A percentile compares a stretch with the other conserved stretches of the same genome.
phyloP scores from a whole-genome alignment of 306 rosid species.

The Fragaria nilgerrensis region DNA sequence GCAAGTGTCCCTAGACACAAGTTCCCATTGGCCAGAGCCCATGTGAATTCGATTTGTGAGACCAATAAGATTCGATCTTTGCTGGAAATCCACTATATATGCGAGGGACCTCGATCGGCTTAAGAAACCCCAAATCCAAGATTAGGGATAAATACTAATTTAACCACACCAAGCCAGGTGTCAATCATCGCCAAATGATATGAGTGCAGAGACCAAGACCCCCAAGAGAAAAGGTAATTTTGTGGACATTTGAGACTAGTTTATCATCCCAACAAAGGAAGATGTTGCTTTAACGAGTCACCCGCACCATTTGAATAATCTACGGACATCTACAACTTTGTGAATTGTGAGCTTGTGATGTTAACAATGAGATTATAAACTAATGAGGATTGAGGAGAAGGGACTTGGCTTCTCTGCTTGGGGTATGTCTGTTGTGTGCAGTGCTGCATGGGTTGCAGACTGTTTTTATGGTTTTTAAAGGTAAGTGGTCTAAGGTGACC shows the following conservation, averaged over 20 bases:
- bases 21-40: slow-evolving; percentile 47
- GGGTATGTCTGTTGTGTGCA: too few species aligned
- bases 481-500: too few species aligned
- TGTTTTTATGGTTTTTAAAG: too few species aligned
- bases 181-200: slow-evolving; percentile 68
- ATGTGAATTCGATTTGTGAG: slow-evolving; percentile 42
- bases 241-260: slow-evolving; percentile 8
- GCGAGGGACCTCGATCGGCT: slow-evolving; percentile 26
- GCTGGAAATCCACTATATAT: slow-evolving; percentile 4
- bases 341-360: slow-evolving; percentile 29
- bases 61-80: slow-evolving; percentile 65
- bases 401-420: too few species aligned
- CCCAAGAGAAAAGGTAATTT: slow-evolving; percentile 10
- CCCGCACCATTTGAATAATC: slow-evolving; percentile 10
- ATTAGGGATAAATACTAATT: slow-evolving; percentile 9
- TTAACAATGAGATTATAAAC: slow-evolving; percentile 22
- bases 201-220: slow-evolving; percentile 32
- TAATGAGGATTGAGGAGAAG: slow-evolving; percentile 33
- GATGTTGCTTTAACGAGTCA: slow-evolving; percentile 35
- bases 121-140: slow-evolving; percentile 21
- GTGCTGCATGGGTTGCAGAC: too few species aligned
- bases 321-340: slow-evolving; percentile 1
- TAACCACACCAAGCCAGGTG: slow-evolving; percentile 51
- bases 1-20: slow-evolving; percentile 34
- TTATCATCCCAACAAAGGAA: slow-evolving; percentile 34